Evolutionary conservation across 2,329 filamentous ascomycete species (phyloP), one percentile per base, ranked within the genome.

Genomic region (Sporothrix curviconia): DNA sequence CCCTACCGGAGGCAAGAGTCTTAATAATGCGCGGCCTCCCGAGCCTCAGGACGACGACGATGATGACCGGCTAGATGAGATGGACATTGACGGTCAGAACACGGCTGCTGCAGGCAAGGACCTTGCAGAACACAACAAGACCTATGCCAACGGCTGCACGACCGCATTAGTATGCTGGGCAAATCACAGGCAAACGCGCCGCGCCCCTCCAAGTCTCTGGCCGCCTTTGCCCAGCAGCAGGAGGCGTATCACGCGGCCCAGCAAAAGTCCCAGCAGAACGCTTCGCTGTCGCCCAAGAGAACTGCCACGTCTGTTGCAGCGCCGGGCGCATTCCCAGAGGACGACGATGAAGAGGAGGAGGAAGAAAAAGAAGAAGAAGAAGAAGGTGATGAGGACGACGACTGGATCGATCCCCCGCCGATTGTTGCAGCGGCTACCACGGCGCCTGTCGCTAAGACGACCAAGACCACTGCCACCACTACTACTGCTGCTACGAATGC

Each of bases 111-210:
- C 70, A 8, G 72, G 77, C 15, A 70, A 72, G 1, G 79, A 79
- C 43, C 76, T 77, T 30, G 78, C 80, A 6, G 71, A 80, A 2
- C 86, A 92, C 66, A 90, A 85, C 71, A 95, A 95, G 69, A 92
- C 90, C 0, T 95, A 94, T n/a, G 96, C 94, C 0, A 97, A 70
- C 81, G 89, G 43, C 77, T 99, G 15, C 91, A 96, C 63, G 92
- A 97, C 66, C 90, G 92, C 65, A 97, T 99, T 65, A 95, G 85
- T 66, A 81, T 81, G 74, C 74, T 86, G 51, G 82, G 83, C 15
- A 81, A 86, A 63, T 76, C 77, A 0, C 81, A 83, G 59, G 70
- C 78, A 5, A 76, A 71, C 44, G 72, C 73, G 50, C 67, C 74
- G 17, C 73, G 78, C 37, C 69, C 73, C 15, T 76, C 79, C 1